phyloP scores from a whole-genome alignment of 2,329 filamentous ascomycete species.

The Aureobasidium melanogenum region DNA sequence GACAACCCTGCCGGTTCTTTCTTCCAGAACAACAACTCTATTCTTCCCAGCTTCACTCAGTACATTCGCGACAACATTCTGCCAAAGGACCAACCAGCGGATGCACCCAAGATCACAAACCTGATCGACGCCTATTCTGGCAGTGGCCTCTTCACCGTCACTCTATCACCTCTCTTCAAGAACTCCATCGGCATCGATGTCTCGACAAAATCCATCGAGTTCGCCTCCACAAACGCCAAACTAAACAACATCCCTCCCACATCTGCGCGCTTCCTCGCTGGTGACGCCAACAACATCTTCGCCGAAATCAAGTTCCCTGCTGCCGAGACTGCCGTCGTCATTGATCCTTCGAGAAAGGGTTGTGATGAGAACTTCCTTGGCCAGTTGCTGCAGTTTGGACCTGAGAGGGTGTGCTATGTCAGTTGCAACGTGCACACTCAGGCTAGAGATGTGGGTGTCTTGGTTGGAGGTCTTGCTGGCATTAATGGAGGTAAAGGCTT shows the following conservation, averaged over 20 bases:
- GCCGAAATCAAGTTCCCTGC: slow-evolving; percentile 52
- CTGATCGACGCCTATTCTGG: slow-evolving; percentile 97
- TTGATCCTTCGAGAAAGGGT: slow-evolving; percentile 94
- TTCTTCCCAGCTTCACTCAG: slow-evolving; percentile 74
- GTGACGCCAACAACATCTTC: slow-evolving; percentile 80
- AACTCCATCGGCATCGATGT: slow-evolving; percentile 88
- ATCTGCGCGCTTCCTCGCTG: slow-evolving; percentile 77
- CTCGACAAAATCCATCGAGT: slow-evolving; percentile 65
- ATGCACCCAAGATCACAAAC: slow-evolving; percentile 55
- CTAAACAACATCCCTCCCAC: slow-evolving; percentile 61
- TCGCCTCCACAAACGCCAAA: slow-evolving; percentile 66
- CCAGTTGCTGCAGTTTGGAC: slow-evolving; percentile 71
- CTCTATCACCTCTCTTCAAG: slow-evolving; percentile 70
- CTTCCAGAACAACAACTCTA: slow-evolving; percentile 99
- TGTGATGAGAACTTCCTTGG: slow-evolving; percentile 77
- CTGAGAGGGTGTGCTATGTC: slow-evolving; percentile 79
- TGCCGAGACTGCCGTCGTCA: slow-evolving; percentile 81
- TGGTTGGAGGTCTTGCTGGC: slow-evolving; percentile 60
- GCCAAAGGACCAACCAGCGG: slow-evolving; percentile 32
- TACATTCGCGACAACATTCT: slow-evolving; percentile 78
- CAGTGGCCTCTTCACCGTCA: slow-evolving; percentile 94
- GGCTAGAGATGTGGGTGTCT: slow-evolving; percentile 79
- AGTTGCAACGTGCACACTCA: slow-evolving; percentile 98
- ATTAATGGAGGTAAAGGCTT: slow-evolving; percentile 30
- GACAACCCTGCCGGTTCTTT: slow-evolving; percentile 88